These are phyloP conservation scores for Oryza meyeriana DNA, from an alignment of 176 grass and related monocot species.

Conservation along the genomic window DNA sequence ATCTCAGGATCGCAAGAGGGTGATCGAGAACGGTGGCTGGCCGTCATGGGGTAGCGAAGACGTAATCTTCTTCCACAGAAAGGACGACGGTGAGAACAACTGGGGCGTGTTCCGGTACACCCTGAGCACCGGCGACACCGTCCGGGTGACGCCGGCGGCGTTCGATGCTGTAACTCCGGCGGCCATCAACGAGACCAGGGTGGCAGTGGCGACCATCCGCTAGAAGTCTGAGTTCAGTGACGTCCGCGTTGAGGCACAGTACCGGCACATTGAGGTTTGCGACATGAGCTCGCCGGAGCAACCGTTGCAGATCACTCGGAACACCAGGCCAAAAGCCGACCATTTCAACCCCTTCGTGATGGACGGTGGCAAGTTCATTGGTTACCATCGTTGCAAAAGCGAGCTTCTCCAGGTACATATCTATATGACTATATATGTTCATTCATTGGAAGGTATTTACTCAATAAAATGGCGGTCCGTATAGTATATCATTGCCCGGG, in stretches of 20 bases:
- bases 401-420: not conserved
- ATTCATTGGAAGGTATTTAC: not conserved
- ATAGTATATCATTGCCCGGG: too few species aligned
- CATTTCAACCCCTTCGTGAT: constrained; percentile 47
- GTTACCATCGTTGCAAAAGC: constrained; percentile 26
- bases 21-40: not conserved
- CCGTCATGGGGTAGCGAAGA: not conserved
- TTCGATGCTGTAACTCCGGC: constrained; percentile 27
- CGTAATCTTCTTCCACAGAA: not conserved
- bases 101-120: constrained; percentile 24
- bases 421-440: not conserved
- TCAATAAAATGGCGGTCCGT: too few species aligned
- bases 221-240: not conserved
- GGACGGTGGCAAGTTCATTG: constrained; percentile 8
- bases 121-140: not conserved
- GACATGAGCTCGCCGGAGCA: not conserved
- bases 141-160: constrained; percentile 2
- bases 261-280: constrained; percentile 47
- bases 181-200: constrained; percentile 21
- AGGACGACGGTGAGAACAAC: not conserved
- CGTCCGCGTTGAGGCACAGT: constrained; percentile 12
- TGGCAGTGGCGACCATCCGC: constrained; percentile 32
- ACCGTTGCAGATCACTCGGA: constrained; percentile 5
- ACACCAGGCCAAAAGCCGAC: not conserved
- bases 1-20: not conserved